These are phyloP conservation scores for Neospora caninum DNA, from an alignment of 169 alveolate genomes.

Conservation along the genomic window DNA sequence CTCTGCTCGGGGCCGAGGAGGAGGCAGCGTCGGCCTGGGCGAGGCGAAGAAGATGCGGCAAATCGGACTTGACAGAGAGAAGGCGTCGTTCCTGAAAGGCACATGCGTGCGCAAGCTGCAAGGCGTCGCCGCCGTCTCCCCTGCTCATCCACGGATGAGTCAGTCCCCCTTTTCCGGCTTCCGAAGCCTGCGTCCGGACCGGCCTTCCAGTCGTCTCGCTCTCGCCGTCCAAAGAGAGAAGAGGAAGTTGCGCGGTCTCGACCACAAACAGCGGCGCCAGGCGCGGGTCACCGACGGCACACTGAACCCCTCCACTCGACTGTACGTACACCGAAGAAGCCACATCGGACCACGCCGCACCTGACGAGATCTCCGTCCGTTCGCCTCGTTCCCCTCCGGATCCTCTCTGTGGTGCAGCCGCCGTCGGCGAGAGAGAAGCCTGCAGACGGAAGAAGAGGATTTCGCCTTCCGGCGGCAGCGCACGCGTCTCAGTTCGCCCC, in stretches of 20 bases:
- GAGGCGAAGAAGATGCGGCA: background rate
- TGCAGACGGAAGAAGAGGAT: conserved; percentile 16
- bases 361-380: background rate
- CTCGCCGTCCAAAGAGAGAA: background rate
- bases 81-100: background rate
- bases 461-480: background rate
- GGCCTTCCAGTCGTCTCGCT: background rate
- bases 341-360: background rate
- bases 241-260: background rate
- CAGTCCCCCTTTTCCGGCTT: background rate
- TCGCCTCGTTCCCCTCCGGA: background rate
- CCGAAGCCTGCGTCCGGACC: background rate
- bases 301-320: background rate
- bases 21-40: background rate
- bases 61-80: background rate
- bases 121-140: background rate
- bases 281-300: background rate
- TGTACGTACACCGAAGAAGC: background rate
- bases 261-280: background rate
- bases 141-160: background rate
- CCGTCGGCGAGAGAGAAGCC: background rate
- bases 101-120: background rate
- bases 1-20: background rate
- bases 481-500: background rate
- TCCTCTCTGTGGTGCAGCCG: background rate